Conservation (phyloP, 768 basidiomycete genomes). For the Cystofilobasidium capitatum region DNA sequence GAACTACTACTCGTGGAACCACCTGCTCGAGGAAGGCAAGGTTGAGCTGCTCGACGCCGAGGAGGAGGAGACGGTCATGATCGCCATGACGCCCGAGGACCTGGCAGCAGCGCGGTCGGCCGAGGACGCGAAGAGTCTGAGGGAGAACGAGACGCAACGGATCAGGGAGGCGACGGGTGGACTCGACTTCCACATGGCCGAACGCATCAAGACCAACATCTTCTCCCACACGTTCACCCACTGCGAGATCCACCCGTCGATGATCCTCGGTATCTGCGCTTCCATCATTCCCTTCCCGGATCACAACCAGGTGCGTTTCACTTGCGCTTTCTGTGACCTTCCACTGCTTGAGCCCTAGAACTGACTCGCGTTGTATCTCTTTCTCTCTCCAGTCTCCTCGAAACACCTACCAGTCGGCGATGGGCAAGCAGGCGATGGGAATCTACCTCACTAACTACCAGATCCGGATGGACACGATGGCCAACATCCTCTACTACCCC, state of each 20-base stretch:
- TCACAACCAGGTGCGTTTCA: slow-evolving; percentile 79
- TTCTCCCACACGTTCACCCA: slow-evolving; percentile 92
- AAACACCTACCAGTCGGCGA: slow-evolving; percentile 99
- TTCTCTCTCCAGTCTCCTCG: slow-evolving; percentile 67
- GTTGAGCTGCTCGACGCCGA: slow-evolving; percentile 94
- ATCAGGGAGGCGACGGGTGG: slow-evolving; percentile 40
- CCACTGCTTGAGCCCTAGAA: not conserved
- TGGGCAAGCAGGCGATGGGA: slow-evolving; percentile 99
- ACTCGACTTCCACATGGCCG: slow-evolving; percentile 62
- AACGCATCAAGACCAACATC: slow-evolving; percentile 72
- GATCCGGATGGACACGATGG: slow-evolving; percentile 99
- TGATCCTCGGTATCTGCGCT: slow-evolving; percentile 97
- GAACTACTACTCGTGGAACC: slow-evolving; percentile 62
- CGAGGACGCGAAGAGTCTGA: slow-evolving; percentile 38
- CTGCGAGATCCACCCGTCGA: slow-evolving; percentile 97
- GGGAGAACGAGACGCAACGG: slow-evolving; percentile 35
- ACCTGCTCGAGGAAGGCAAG: slow-evolving; percentile 73
- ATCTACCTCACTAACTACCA: slow-evolving; percentile 97
- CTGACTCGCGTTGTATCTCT: not conserved
- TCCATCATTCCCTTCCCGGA: slow-evolving; percentile 99
- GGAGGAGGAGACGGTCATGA: slow-evolving; percentile 99
- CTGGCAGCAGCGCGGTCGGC: slow-evolving; percentile 65
- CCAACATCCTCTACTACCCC: slow-evolving; percentile 97
- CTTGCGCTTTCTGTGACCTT: not conserved
- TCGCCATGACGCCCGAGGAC: slow-evolving; percentile 96